Evolutionary conservation across 2,329 filamentous ascomycete species (phyloP), one percentile per base, ranked within the genome.

Genomic region (Akanthomyces uredinophilus): DNA sequence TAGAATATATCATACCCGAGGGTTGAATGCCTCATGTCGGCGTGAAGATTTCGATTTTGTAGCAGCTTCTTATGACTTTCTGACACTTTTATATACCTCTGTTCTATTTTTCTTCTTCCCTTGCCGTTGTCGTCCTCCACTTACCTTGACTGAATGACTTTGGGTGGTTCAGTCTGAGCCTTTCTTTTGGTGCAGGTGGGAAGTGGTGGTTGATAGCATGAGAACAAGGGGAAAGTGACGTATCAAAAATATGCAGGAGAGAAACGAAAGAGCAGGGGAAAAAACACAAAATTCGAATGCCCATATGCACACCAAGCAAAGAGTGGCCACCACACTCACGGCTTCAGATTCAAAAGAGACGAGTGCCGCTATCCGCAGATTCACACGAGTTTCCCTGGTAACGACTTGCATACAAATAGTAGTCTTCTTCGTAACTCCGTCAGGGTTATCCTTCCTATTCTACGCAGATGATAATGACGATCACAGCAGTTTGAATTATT

Each of bases 1-100:
- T 60, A 49, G 59, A 55, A 54, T 49, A 61, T 54, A 49, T 61
- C 59, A 61, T 61, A 54, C 51, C 50, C 59, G 59, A 61, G 51
- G 59, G 29, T 18, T 49, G 50, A 49, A 35, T 29, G 49, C 51
- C 43, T 61, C 59, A 61, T 16, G 50, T 20, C 29, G 29, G 59
- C 43, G 50, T 54, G 59, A 41, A 47, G n/a, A 41, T 52, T 37
- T 41, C 47, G 47, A 52, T 60, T 59, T 59, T 43, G 18, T n/a
- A 46, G 44, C 54, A 57, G 44, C 32, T 37, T 46, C 37, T 60
- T 35, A 60, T 53, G 13, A 53, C 44, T 39, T 39, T 54, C 20
- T 13, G 27, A 41, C 39, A 10, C 57, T 62, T 46, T 54, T 44
- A 51, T 62, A 50, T 62, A 62, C 32, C 51, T 24, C n/a, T n/a